Evolutionary conservation across 306 rosid genomes (phyloP).

Genomic region (Corylus heterophylla): DNA sequence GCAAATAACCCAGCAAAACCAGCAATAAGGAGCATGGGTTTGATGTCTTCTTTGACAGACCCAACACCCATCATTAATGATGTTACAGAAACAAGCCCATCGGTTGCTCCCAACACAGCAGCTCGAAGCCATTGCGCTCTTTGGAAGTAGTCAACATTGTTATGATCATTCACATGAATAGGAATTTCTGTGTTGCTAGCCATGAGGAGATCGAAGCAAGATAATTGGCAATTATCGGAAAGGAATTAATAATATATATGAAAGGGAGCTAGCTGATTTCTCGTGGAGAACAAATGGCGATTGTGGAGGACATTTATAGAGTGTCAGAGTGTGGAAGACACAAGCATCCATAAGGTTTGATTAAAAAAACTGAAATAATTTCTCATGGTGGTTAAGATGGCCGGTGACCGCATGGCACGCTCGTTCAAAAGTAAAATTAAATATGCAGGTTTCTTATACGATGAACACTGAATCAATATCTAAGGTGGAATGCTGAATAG

Average conservation of each 20-base stretch:
- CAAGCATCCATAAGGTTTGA: neutral
- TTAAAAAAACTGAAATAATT: too few species aligned
- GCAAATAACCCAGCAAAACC: constrained; percentile 40
- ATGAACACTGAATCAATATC: neutral
- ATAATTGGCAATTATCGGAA: neutral
- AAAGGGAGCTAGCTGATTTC: neutral
- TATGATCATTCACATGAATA: neutral
- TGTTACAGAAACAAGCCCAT: constrained; percentile 28
- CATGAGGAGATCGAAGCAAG: neutral
- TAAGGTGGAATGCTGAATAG: neutral
- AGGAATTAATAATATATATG: neutral
- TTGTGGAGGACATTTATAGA: neutral
- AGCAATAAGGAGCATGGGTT: constrained; percentile 22
- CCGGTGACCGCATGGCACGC: neutral
- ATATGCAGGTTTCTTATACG: neutral
- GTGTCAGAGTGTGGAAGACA: neutral
- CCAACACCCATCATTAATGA: constrained; percentile 38
- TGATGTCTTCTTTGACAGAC: constrained; percentile 27
- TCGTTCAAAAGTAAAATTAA: neutral
- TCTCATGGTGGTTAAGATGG: neutral
- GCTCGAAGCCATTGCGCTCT: constrained; percentile 45
- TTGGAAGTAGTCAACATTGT: constrained; percentile 20
- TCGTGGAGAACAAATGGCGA: neutral
- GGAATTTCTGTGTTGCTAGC: neutral
- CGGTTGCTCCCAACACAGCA: constrained; percentile 34